Evolutionary conservation across 352 stramenopile species (phyloP).

Genomic region (Pythium utonaiense): DNA sequence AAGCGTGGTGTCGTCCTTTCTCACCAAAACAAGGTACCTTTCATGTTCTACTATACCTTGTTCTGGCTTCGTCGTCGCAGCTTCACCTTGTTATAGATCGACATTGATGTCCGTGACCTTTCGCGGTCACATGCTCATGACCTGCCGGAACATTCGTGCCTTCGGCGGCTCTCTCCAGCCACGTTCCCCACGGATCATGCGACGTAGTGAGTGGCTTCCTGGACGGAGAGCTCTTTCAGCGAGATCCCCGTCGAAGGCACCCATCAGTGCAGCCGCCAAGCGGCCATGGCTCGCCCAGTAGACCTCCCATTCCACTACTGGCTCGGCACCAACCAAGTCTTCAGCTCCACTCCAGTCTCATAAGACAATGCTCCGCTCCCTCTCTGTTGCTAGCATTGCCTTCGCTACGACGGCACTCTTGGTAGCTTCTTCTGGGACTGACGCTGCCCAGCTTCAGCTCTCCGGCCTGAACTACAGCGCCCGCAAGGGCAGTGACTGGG

Average conservation of each 20-base stretch:
- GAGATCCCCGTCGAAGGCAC: too few species aligned
- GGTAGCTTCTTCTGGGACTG: neutral
- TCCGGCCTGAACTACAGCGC: constrained; percentile 43
- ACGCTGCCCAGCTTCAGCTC: constrained; percentile 2
- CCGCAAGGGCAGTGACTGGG: constrained; percentile 27
- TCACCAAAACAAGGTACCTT: neutral
- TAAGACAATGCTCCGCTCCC: neutral
- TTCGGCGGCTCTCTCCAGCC: neutral
- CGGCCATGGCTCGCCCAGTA: neutral
- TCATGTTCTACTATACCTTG: neutral
- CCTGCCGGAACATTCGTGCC: neutral
- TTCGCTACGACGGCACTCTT: neutral
- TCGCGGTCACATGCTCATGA: neutral
- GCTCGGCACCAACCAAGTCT: neutral
- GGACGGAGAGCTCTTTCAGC: neutral
- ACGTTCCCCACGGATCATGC: neutral
- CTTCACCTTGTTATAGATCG: neutral
- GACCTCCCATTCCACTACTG: neutral
- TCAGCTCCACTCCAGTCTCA: neutral
- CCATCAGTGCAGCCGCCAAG: neutral
- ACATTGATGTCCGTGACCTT: neutral
- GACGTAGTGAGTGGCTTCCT: neutral
- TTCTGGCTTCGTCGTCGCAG: too few species aligned
- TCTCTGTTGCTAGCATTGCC: neutral
- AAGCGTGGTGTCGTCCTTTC: neutral